A percentile compares a stretch with the other conserved stretches of the same genome.
Conservation (phyloP, 306 rosid genomes). For the Notholithocarpus densiflorus region DNA sequence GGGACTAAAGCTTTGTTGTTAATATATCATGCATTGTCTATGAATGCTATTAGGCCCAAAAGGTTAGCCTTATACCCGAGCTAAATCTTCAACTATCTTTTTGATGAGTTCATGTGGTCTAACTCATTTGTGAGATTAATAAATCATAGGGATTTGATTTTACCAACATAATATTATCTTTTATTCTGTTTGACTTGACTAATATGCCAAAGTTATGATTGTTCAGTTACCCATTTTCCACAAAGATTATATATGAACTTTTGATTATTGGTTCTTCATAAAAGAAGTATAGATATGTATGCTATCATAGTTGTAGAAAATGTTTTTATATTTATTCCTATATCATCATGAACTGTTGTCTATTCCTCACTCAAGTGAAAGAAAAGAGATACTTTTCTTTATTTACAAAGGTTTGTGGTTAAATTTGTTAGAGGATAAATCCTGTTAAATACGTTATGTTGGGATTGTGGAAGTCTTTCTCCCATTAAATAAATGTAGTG, state of each 20-base stretch:
- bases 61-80: neutral
- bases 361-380: neutral
- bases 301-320: too few relatives aligned
- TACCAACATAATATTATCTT: neutral
- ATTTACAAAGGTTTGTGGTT: neutral
- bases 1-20: too few relatives aligned
- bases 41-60: neutral
- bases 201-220: neutral
- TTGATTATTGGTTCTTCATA: neutral
- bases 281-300: too few relatives aligned
- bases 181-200: neutral
- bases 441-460: neutral
- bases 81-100: neutral
- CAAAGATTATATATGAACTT: neutral
- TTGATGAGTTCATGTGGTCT: neutral
- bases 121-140: too few relatives aligned
- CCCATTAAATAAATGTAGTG: neutral
- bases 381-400: neutral
- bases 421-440: neutral
- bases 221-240: neutral
- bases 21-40: neutral
- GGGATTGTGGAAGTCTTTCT: neutral
- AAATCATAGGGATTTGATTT: too few relatives aligned
- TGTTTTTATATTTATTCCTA: neutral
- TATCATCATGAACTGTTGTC: neutral